phyloP scores from a whole-genome alignment of 495 filamentous ascomycete genomes.

The Platismatia glauca region DNA sequence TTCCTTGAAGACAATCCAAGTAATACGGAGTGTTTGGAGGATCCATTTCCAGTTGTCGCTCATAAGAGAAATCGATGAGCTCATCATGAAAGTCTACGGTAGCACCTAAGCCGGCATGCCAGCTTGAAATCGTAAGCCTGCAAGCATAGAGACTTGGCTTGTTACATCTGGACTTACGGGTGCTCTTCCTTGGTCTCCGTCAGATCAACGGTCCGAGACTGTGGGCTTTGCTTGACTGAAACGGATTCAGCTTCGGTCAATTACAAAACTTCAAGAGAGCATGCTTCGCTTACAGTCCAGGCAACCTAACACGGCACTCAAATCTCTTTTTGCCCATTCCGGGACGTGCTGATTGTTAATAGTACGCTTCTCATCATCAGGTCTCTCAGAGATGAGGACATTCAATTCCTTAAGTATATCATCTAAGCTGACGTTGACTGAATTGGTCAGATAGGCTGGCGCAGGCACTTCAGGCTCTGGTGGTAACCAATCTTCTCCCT shows the following conservation, averaged over 20 bases:
- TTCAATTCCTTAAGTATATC: constrained; percentile 46
- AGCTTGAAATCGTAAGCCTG: constrained; percentile 27
- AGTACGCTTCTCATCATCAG: constrained; percentile 37
- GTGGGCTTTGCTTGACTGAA: constrained; percentile 25
- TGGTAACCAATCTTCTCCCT: constrained; percentile 37
- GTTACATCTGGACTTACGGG: constrained; percentile 24
- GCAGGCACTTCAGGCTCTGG: constrained; percentile 34
- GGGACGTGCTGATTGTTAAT: constrained; percentile 29
- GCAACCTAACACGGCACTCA: constrained; percentile 41
- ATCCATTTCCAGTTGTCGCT: constrained; percentile 34
- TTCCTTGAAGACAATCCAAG: constrained; percentile 39
- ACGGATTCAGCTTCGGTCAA: not conserved
- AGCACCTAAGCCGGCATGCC: constrained; percentile 39
- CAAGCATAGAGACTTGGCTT: not conserved
- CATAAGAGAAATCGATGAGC: constrained; percentile 42
- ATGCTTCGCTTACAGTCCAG: constrained; percentile 35
- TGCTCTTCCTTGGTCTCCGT: constrained; percentile 22
- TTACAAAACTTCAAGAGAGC: not conserved
- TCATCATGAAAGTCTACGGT: constrained; percentile 41
- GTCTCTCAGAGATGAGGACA: constrained; percentile 37
- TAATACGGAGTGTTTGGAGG: constrained; percentile 35
- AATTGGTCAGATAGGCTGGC: constrained; percentile 38
- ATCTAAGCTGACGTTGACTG: constrained; percentile 42
- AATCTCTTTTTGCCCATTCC: constrained; percentile 29
- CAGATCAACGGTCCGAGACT: constrained; percentile 23